Evolutionary conservation across 345 rosid species (phyloP).

Genomic region (Eucalyptus viminalis): DNA sequence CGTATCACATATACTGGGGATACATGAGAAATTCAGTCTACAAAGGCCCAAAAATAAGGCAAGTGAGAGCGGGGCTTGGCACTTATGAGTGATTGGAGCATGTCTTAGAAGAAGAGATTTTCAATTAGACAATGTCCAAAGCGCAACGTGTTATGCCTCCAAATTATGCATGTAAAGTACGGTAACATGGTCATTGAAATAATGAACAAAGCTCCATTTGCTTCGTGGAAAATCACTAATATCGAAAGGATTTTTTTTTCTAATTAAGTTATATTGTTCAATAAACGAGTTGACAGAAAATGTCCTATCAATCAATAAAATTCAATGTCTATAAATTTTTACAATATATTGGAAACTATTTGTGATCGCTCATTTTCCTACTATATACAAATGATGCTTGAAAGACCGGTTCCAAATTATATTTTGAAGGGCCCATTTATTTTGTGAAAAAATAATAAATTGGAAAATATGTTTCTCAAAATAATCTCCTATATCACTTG

Average conservation of each 20-base stretch:
- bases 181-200: neutral
- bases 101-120: neutral
- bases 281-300: neutral
- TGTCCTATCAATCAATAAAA: neutral
- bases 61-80: neutral
- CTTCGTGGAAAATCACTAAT: neutral
- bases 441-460: neutral
- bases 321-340: neutral
- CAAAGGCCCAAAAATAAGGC: neutral
- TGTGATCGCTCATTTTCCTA: neutral
- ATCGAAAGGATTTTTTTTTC: neutral
- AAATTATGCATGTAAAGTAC: neutral
- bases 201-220: neutral
- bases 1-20: neutral
- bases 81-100: neutral
- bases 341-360: neutral
- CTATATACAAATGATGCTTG: neutral
- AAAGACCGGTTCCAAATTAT: neutral
- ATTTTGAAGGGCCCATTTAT: neutral
- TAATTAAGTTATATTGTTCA: neutral
- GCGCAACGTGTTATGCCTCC: neutral
- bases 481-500: fast-evolving
- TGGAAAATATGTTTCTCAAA: neutral
- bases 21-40: neutral
- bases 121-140: neutral